phyloP scores from a whole-genome alignment of 83 land plant species.

The Diphasiastrum complanatum region DNA sequence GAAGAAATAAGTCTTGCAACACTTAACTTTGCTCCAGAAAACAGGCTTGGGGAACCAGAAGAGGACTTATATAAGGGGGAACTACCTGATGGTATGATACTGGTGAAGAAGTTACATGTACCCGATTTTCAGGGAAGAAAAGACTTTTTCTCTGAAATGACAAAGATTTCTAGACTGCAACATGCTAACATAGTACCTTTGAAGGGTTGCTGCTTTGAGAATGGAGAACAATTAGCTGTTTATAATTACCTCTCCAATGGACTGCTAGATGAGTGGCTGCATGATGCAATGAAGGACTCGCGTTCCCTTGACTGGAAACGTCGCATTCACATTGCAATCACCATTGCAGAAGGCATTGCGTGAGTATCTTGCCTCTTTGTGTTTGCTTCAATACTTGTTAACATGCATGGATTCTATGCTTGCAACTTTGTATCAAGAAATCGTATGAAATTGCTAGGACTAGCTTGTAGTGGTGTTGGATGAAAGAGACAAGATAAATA shows the following conservation, averaged over 20 bases:
- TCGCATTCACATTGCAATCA: slow-evolving; percentile 74
- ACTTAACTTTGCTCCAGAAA: slow-evolving; percentile 77
- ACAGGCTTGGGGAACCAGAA: slow-evolving; percentile 58
- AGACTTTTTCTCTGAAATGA: slow-evolving; percentile 61
- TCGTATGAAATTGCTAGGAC: too few species aligned
- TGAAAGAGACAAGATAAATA: too few species aligned
- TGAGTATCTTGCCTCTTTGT: too few species aligned
- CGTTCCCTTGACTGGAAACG: slow-evolving; percentile 72
- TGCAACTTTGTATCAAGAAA: too few species aligned
- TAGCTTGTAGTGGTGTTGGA: too few species aligned
- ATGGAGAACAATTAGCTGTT: slow-evolving; percentile 68
- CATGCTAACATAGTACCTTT: slow-evolving; percentile 81
- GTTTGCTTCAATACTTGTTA: too few species aligned
- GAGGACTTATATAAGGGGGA: slow-evolving; percentile 72
- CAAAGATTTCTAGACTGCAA: slow-evolving; percentile 70
- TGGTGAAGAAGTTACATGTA: slow-evolving; percentile 69
- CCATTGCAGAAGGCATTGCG: slow-evolving; percentile 96
- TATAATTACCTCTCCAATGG: slow-evolving; percentile 89
- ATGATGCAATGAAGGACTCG: slow-evolving; percentile 59
- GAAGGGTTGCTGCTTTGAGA: slow-evolving; percentile 83
- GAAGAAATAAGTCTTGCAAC: slow-evolving; percentile 71
- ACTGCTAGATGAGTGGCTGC: slow-evolving; percentile 78
- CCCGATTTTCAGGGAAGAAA: slow-evolving; percentile 72
- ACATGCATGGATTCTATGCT: too few species aligned
- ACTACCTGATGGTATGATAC: slow-evolving; percentile 78